Base-by-base conservation (phyloP, 257 asterid genomes). In the Petrea volubilis region DNA sequence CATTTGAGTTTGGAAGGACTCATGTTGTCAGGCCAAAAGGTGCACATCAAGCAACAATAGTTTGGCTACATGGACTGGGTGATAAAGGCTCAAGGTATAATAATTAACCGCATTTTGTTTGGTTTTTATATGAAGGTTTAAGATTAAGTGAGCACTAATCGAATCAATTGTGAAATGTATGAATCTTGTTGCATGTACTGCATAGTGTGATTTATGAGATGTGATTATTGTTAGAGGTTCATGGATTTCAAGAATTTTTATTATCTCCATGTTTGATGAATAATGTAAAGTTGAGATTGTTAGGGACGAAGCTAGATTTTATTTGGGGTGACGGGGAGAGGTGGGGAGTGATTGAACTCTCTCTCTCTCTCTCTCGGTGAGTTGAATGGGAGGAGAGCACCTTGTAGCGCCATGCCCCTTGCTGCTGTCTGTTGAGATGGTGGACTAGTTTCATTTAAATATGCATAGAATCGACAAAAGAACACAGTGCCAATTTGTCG, bases 61-160 rank as follows among this genome's bases (percentile, higher is more conserved):
- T 91, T 77, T 91, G 97, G 97, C 82, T 91, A 40, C 97, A 91
- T 70, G 97, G 90, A 60, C 83, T 89, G 56, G 96, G 97, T 63
- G 96, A 89, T 80, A 87, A 84, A 24, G 96, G 97, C 49, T 81
- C 89, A 7, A 91, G 95, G 97, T 91, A 91, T 6, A 7, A 38
- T 1, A 38, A 38, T 3, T 38, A 3, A 5, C 9, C n/a, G n/a
- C 10, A 3, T 2, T 38, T 38, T 1, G 9, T 38, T 38, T 7
- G 43, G 43, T 38, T 38, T 3, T 31, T 31, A 7, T 31, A 31
- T 6, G 51, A 44, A 13, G 51, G 20, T 13, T 44, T 13, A 4
- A n/a, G 20, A 44, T 14, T 44, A 44, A 38, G 11, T 38, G 43
- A 38, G 43, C 5, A 38, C 12, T 13, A 17, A 6, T 47, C 5